Base-by-base conservation (phyloP, 768 basidiomycete species). In the Amyloporia xantha region DNA sequence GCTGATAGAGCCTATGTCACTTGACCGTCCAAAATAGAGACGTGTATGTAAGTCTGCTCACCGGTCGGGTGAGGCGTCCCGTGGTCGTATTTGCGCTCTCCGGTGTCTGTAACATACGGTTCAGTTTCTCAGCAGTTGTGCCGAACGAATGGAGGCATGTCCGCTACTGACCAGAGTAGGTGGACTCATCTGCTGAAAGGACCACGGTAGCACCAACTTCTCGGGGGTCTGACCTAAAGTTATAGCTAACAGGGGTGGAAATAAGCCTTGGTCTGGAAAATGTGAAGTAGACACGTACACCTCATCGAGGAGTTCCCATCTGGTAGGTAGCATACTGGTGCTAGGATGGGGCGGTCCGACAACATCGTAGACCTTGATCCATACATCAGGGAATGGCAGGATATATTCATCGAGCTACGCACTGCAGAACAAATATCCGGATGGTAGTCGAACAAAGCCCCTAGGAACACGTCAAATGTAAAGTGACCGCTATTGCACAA, bases 11-110 rank as follows among this genome's bases (percentile, higher is more conserved):
- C n/a, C n/a, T n/a, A 37, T 46, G 17, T 0, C 13, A 23, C 2
- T 35, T 4, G 26, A 17, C 26, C 13, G n/a, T n/a, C n/a, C n/a
- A n/a, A n/a, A n/a, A n/a, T n/a, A 26, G 9, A 26, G 13, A 37
- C 15, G 13, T 5, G 39, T 25, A n/a, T 37, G 23, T 15, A 12
- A 3, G 13, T 17, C 13, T 35, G 55, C 71, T 55, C 62, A 82
- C 87, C 86, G 56, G 81, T 78, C 2, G 91, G 91, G 67, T 90
- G 89, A 4, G 90, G 88, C 25, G 62, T 69, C 11, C 89, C 90
- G 58, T 86, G 80, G 54, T 82, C 64, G 57, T 75, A 84, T 25
- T 70, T 71, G 36, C 78, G 74, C 2, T 62, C 61, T 15, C 72
- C 76, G 21, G 64, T 62, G 59, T 77, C 78, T 80, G n/a, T n/a